Evolutionary conservation across 345 rosid genomes (phyloP).

Genomic region (Acer campestre): DNA sequence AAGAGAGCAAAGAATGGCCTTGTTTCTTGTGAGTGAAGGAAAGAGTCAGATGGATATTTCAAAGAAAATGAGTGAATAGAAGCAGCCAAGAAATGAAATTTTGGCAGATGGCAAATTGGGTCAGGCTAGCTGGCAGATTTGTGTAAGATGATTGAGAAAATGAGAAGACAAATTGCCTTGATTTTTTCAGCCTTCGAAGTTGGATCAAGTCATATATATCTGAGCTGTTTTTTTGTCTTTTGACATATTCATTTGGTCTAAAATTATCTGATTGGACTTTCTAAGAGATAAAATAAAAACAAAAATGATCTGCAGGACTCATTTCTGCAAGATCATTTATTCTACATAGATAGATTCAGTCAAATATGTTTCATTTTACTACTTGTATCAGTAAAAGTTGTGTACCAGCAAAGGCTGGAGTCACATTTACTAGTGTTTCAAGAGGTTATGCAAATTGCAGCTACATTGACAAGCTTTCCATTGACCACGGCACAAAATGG

Average conservation of each 20-base stretch:
- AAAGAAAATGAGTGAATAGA: slow-evolving; percentile 2
- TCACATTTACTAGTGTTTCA: too few species aligned
- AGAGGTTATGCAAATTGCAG: not conserved
- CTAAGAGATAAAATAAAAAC: not conserved
- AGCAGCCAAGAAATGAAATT: not conserved
- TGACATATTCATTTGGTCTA: not conserved
- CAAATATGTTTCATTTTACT: too few species aligned
- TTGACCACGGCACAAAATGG: too few species aligned
- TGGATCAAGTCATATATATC: not conserved
- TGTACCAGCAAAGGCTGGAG: too few species aligned
- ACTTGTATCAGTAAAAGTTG: too few species aligned
- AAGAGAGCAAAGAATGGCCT: not conserved
- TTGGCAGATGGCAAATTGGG: not conserved
- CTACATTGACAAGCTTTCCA: not conserved
- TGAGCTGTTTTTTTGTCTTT: not conserved
- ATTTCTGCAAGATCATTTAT: too few species aligned
- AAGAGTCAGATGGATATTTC: slow-evolving; percentile 7
- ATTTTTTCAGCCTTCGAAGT: not conserved
- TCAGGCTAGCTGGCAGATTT: slow-evolving; percentile 3
- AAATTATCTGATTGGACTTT: not conserved
- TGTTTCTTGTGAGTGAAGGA: not conserved
- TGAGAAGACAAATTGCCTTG: not conserved
- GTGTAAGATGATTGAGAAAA: not conserved
- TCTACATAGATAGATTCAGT: too few species aligned
- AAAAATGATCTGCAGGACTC: not conserved